Evolutionary conservation across 1,284 basidiomycete species (phyloP).

Genomic region (Trichosporon inkin): DNA sequence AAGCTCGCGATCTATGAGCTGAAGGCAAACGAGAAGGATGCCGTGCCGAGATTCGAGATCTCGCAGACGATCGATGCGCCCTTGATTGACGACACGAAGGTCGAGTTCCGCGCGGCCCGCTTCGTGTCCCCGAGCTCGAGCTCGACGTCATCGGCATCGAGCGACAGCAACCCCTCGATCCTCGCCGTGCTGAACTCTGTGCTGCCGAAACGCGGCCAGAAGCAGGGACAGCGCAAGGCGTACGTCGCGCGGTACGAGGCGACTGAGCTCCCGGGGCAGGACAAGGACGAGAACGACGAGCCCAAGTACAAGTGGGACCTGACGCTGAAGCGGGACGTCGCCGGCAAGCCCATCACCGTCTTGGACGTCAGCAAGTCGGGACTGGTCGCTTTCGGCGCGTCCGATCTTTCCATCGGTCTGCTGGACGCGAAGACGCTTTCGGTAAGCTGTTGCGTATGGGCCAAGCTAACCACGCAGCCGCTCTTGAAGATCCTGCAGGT

Average conservation of each 20-base stretch:
- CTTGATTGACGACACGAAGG: conserved; percentile 36
- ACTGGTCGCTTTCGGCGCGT: conserved; percentile 78
- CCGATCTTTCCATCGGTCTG: conserved; percentile 79
- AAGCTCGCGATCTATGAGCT: conserved; percentile 34
- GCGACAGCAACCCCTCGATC: conserved; percentile 9
- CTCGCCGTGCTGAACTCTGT: conserved; percentile 66
- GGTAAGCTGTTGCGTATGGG: conserved; percentile 65
- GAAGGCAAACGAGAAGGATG: conserved; percentile 25
- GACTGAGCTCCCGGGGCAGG: conserved; percentile 53
- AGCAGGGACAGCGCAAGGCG: conserved; percentile 32
- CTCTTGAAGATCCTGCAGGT: conserved; percentile 82
- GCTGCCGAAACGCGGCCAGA: conserved; percentile 29
- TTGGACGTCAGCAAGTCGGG: conserved; percentile 88
- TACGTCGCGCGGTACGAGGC: conserved; percentile 44
- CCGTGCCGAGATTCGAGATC: conserved; percentile 31
- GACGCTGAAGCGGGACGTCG: conserved; percentile 53
- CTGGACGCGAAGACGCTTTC: conserved; percentile 74
- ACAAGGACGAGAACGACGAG: conserved; percentile 22
- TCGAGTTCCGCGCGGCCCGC: conserved; percentile 72
- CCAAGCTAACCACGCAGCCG: conserved; percentile 58
- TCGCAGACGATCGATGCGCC: conserved; percentile 40
- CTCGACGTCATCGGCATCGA: not conserved
- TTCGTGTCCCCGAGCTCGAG: conserved; percentile 43
- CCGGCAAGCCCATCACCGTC: conserved; percentile 73
- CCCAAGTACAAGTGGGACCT: conserved; percentile 47